These are phyloP conservation scores for Didymella arachidicola DNA, from an alignment of 2,329 filamentous ascomycete species.

Conservation along the genomic window DNA sequence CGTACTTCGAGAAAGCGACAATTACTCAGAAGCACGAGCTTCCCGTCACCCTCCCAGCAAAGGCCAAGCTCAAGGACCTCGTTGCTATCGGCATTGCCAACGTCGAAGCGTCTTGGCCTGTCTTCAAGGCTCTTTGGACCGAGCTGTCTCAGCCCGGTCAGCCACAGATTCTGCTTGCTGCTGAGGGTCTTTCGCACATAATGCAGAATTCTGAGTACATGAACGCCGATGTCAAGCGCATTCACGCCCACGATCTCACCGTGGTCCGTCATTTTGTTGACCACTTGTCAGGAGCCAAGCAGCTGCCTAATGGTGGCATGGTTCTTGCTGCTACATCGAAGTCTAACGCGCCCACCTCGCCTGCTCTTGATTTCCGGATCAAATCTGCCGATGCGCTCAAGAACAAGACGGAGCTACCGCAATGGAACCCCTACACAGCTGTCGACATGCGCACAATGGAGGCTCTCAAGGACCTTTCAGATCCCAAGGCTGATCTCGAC, in stretches of 20 bases:
- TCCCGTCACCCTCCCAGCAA: constrained; percentile 64
- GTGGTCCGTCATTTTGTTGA: constrained; percentile 78
- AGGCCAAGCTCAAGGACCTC: constrained; percentile 71
- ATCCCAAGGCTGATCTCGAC: constrained; percentile 48
- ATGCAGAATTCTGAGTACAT: constrained; percentile 82
- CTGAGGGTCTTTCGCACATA: constrained; percentile 82
- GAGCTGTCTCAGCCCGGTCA: constrained; percentile 71
- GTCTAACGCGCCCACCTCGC: constrained; percentile 71
- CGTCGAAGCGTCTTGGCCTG: constrained; percentile 77
- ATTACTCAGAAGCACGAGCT: constrained; percentile 65
- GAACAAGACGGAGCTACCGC: constrained; percentile 45
- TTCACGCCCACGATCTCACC: constrained; percentile 86
- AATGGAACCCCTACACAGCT: constrained; percentile 61
- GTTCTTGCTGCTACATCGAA: constrained; percentile 77
- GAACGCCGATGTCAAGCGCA: constrained; percentile 70
- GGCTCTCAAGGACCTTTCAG: constrained; percentile 50
- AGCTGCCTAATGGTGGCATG: constrained; percentile 76
- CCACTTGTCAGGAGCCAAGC: constrained; percentile 62
- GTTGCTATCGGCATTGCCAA: constrained; percentile 74
- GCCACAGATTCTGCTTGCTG: constrained; percentile 73
- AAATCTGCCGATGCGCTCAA: constrained; percentile 57
- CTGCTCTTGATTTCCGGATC: constrained; percentile 74
- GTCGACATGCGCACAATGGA: constrained; percentile 63
- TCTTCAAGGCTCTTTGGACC: constrained; percentile 81
- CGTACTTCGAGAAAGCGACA: constrained; percentile 64